A percentile compares a stretch with the other conserved stretches of the same genome.
Conservation (phyloP, 2,329 filamentous ascomycete genomes). For the Epichloe gansuensis region DNA sequence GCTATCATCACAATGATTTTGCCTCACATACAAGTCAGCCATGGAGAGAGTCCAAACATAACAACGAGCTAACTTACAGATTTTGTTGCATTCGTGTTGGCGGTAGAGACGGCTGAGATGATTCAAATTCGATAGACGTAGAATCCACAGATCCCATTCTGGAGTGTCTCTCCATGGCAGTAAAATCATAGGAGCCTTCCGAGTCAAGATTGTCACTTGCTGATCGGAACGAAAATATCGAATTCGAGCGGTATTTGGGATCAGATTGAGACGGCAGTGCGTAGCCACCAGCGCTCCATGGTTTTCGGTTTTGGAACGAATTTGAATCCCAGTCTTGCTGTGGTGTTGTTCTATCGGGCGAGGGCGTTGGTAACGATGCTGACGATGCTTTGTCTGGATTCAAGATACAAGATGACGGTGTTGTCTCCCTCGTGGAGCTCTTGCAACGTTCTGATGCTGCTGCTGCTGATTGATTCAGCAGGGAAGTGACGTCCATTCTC, state of each 20-base stretch:
- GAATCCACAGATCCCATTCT: conserved; percentile 21
- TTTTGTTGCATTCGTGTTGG: background rate
- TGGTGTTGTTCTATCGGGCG: conserved; percentile 18
- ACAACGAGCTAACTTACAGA: conserved; percentile 3
- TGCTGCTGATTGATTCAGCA: conserved; percentile 24
- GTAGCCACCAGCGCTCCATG: conserved; percentile 39
- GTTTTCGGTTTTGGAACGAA: conserved; percentile 24
- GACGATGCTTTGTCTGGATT: conserved; percentile 3
- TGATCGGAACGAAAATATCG: conserved; percentile 12
- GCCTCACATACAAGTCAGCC: background rate
- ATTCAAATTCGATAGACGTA: conserved; percentile 4
- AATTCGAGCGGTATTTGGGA: conserved; percentile 18
- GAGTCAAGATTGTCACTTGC: conserved; percentile 13
- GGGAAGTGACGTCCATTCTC: conserved; percentile 28
- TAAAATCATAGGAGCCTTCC: conserved; percentile 10
- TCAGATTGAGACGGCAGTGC: conserved; percentile 30
- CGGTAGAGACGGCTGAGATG: background rate
- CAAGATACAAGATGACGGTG: conserved; percentile 4
- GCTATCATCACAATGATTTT: conserved; percentile 4
- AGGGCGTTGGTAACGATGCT: conserved; percentile 20
- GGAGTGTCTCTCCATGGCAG: conserved; percentile 13
- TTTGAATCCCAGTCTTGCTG: conserved; percentile 11
- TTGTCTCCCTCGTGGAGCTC: conserved; percentile 6
- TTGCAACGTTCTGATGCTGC: conserved; percentile 6
- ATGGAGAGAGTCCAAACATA: too few relatives aligned